Percentiles rank a stretch among this genome's conserved stretches.
These are phyloP conservation scores for Themeda triandra DNA, from an alignment of 176 grass and related monocot species.

Conservation along the genomic window DNA sequence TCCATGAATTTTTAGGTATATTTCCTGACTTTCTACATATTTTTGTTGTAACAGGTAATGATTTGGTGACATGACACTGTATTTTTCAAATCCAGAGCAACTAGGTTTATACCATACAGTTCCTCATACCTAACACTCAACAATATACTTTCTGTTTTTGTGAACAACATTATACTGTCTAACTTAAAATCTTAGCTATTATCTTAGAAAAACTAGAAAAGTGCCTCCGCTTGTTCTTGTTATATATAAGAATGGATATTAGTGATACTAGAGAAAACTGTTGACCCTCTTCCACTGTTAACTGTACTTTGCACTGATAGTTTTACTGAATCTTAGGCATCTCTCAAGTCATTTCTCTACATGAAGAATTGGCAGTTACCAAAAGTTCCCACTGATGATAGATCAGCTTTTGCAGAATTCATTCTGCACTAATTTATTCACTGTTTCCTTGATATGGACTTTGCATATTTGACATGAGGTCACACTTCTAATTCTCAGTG, in stretches of 20 bases:
- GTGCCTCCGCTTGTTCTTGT: not conserved
- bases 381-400: constrained; percentile 6
- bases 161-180: not conserved
- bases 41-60: not conserved
- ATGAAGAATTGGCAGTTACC: not conserved
- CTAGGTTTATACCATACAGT: not conserved
- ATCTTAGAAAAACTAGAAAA: constrained; percentile 2
- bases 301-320: not conserved
- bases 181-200: not conserved
- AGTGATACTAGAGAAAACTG: constrained; percentile 8
- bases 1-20: not conserved
- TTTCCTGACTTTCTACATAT: not conserved
- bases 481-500: constrained; percentile 15
- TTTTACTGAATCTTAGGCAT: constrained; percentile 18
- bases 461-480: not conserved
- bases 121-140: not conserved
- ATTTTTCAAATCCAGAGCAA: not conserved
- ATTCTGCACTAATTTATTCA: constrained; percentile 4
- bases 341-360: not conserved
- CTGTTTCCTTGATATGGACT: not conserved
- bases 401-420: not conserved
- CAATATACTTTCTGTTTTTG: not conserved
- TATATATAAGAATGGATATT: not conserved
- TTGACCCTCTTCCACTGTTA: not conserved
- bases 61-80: not conserved